These are phyloP conservation scores for Falciphora oryzae DNA, from an alignment of 2,329 filamentous ascomycete genomes.

Conservation along the genomic window DNA sequence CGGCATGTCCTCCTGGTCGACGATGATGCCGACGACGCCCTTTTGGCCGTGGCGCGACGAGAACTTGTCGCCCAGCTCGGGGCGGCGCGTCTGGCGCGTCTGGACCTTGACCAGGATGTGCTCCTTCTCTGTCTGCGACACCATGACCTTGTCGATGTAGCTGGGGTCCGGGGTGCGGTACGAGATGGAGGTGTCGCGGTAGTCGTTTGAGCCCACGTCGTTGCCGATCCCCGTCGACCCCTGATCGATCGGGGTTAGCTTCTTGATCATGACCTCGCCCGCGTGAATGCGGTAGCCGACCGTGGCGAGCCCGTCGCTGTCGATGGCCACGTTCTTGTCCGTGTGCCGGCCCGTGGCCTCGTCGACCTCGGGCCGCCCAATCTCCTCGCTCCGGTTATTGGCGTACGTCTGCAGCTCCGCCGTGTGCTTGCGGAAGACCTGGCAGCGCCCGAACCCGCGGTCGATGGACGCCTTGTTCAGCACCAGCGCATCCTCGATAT, in stretches of 20 bases:
- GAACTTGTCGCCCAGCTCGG: constrained; percentile 97
- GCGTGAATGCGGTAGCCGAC: constrained; percentile 74
- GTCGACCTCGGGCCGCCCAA: constrained; percentile 57
- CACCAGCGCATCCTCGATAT: constrained; percentile 97
- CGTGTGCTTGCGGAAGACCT: constrained; percentile 94
- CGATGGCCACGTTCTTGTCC: constrained; percentile 66
- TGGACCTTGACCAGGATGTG: constrained; percentile 87
- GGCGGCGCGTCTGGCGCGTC: constrained; percentile 89
- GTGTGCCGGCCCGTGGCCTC: constrained; percentile 56
- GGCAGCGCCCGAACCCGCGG: constrained; percentile 90
- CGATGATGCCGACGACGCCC: constrained; percentile 94
- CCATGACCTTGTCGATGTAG: constrained; percentile 95
- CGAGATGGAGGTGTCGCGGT: constrained; percentile 62
- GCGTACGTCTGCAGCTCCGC: constrained; percentile 84
- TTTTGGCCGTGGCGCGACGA: constrained; percentile 98
- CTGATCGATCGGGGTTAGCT: constrained; percentile 76
- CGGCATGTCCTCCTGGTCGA: constrained; percentile 93
- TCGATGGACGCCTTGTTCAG: constrained; percentile 95
- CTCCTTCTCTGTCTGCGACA: constrained; percentile 83
- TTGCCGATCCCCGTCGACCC: constrained; percentile 65
- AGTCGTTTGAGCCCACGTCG: constrained; percentile 57
- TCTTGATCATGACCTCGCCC: constrained; percentile 86
- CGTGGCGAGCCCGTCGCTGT: constrained; percentile 80
- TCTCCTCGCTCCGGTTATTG: constrained; percentile 66
- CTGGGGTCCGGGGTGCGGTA: constrained; percentile 81